Conservation (phyloP, 2,329 filamentous ascomycete genomes). For the Cladobotryum mycophilum region DNA sequence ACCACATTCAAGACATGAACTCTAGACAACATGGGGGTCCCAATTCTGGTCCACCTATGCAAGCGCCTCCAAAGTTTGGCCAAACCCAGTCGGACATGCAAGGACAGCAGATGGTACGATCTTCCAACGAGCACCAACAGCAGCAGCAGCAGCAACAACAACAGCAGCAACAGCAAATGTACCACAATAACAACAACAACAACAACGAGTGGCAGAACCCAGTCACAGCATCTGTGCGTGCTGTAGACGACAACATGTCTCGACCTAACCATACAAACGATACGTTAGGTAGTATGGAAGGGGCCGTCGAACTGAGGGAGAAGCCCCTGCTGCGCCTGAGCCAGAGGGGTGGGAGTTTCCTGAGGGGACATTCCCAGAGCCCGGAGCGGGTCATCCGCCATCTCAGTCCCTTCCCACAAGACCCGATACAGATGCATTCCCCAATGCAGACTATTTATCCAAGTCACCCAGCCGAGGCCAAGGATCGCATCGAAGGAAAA, state of each 20-base stretch:
- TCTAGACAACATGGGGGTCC: constrained; percentile 47
- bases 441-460: constrained; percentile 69
- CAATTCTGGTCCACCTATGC: constrained; percentile 54
- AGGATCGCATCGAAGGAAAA: constrained; percentile 70
- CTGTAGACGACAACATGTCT: constrained; percentile 28
- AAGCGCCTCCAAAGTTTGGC: constrained; percentile 28
- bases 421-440: constrained; percentile 84
- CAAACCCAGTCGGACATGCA: constrained; percentile 35
- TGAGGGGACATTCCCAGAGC: constrained; percentile 61
- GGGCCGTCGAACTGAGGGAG: constrained; percentile 38
- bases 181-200: constrained; percentile 28
- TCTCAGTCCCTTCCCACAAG: constrained; percentile 50
- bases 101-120: constrained; percentile 46
- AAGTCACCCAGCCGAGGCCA: constrained; percentile 72
- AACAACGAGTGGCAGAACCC: constrained; percentile 30
- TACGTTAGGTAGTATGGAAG: constrained; percentile 31
- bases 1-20: constrained; percentile 50
- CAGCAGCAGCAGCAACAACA: constrained; percentile 33
- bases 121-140: constrained; percentile 40
- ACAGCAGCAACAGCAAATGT: constrained; percentile 24
- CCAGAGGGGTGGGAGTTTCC: constrained; percentile 90
- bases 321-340: constrained; percentile 44
- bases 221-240: constrained; percentile 28
- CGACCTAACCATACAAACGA: constrained; percentile 35
- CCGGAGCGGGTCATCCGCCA: constrained; percentile 35